Conservation (phyloP, 352 stramenopile genomes). For the Phytophthora tentaculata region DNA sequence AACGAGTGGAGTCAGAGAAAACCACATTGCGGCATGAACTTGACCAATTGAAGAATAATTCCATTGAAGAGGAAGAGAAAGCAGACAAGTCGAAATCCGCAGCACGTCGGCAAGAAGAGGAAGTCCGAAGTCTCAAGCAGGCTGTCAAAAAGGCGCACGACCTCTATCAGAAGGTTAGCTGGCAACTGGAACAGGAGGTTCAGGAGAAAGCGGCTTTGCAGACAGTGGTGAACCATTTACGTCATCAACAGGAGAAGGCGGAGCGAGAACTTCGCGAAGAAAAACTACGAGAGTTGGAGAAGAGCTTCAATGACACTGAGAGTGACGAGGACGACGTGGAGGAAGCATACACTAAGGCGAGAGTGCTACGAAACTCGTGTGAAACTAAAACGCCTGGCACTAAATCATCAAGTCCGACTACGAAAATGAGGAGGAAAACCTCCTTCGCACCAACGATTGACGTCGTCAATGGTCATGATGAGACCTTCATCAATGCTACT, state of each 20-base stretch:
- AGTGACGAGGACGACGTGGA: constrained; percentile 12
- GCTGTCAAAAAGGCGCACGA: constrained; percentile 65
- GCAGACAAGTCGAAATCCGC: constrained; percentile 45
- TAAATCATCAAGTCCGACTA: neutral
- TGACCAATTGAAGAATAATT: constrained; percentile 38
- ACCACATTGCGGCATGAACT: constrained; percentile 39
- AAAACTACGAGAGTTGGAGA: constrained; percentile 52
- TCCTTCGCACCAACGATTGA: constrained; percentile 9
- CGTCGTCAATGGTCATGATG: neutral
- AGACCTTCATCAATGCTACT: neutral
- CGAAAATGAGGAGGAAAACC: constrained; percentile 16
- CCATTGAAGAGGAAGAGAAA: constrained; percentile 60
- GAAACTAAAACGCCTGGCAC: neutral
- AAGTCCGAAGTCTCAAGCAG: constrained; percentile 65
- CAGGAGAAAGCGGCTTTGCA: constrained; percentile 52
- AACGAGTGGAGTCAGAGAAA: constrained; percentile 44
- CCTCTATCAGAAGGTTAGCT: constrained; percentile 58
- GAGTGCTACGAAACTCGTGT: neutral
- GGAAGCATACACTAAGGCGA: constrained; percentile 1
- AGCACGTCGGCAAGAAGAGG: constrained; percentile 54
- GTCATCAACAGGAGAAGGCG: constrained; percentile 44
- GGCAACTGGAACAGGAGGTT: constrained; percentile 64
- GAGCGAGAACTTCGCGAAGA: constrained; percentile 48
- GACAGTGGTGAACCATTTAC: constrained; percentile 46
- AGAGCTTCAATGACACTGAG: constrained; percentile 39